Evolutionary conservation across 495 filamentous ascomycete species (phyloP).

Genomic region (Elasticomyces elasticus): DNA sequence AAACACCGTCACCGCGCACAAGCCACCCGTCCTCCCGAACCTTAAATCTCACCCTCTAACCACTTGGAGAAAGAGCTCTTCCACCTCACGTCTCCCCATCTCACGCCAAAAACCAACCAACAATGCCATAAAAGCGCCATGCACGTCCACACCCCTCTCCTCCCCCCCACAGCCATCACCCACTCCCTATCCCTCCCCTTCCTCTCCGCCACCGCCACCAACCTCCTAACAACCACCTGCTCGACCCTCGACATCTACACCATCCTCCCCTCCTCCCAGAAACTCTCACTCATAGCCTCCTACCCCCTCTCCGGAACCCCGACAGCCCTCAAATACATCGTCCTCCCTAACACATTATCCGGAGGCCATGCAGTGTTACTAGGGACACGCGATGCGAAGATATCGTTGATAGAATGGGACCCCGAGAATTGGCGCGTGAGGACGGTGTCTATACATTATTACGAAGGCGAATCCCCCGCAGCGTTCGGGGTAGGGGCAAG

Average conservation of each 20-base stretch:
- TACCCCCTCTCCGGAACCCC: constrained; percentile 73
- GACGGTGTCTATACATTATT: constrained; percentile 93
- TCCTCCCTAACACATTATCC: constrained; percentile 55
- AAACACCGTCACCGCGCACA: too few relatives aligned
- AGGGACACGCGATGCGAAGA: constrained; percentile 78
- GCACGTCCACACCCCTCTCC: constrained; percentile 84
- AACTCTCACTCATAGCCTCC: constrained; percentile 78
- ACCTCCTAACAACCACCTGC: constrained; percentile 79
- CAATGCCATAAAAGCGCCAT: constrained; percentile 28
- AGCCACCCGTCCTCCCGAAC: too few relatives aligned
- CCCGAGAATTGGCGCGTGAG: constrained; percentile 61
- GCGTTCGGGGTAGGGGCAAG: constrained; percentile 65
- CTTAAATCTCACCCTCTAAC: too few relatives aligned
- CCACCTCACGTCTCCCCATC: not conserved
- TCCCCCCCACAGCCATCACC: constrained; percentile 84
- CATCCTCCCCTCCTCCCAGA: constrained; percentile 38
- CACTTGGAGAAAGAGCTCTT: not conserved
- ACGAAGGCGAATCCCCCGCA: constrained; percentile 81
- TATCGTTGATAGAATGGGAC: constrained; percentile 93
- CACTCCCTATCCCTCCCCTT: constrained; percentile 77
- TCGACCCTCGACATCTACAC: constrained; percentile 59
- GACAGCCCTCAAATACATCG: constrained; percentile 69
- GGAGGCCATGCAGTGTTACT: constrained; percentile 78
- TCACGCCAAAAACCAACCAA: not conserved
- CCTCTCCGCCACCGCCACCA: constrained; percentile 59